phyloP scores from a whole-genome alignment of 768 basidiomycete genomes.

The Leccinum rimulosum region DNA sequence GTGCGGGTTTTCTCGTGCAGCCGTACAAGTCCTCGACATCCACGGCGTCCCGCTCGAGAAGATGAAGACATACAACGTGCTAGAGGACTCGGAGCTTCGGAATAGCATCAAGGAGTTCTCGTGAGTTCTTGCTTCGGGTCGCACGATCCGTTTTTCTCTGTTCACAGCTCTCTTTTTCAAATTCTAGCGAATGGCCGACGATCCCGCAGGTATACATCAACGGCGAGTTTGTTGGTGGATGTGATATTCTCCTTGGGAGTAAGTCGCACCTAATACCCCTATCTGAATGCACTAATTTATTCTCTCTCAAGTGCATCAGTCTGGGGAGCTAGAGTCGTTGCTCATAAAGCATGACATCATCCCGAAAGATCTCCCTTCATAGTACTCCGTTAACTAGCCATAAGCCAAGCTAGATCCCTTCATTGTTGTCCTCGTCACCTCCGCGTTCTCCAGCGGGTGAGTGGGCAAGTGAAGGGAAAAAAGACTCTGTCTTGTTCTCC shows the following conservation, averaged over 20 bases:
- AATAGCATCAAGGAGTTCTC: slow-evolving; percentile 93
- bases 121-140: slow-evolving; percentile 49
- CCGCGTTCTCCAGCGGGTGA: background rate
- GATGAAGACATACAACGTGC: slow-evolving; percentile 85
- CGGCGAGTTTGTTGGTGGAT: slow-evolving; percentile 95
- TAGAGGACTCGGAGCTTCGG: slow-evolving; percentile 82
- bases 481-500: background rate
- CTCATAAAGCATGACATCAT: slow-evolving; percentile 71
- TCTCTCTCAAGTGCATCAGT: slow-evolving; percentile 79
- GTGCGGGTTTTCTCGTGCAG: slow-evolving; percentile 96
- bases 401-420: background rate
- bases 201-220: slow-evolving; percentile 94
- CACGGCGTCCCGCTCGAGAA: slow-evolving; percentile 80
- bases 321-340: slow-evolving; percentile 85
- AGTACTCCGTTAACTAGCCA: background rate
- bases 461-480: no score
- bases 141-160: background rate
- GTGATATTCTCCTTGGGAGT: slow-evolving; percentile 92
- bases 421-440: background rate
- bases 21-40: slow-evolving; percentile 83
- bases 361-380: slow-evolving; percentile 26
- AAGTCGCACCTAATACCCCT: slow-evolving; percentile 34
- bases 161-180: background rate
- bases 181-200: slow-evolving; percentile 90
- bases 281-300: background rate